Evolutionary conservation across 2,329 filamentous ascomycete genomes (phyloP).

Genomic region (Colletotrichum falcatum): DNA sequence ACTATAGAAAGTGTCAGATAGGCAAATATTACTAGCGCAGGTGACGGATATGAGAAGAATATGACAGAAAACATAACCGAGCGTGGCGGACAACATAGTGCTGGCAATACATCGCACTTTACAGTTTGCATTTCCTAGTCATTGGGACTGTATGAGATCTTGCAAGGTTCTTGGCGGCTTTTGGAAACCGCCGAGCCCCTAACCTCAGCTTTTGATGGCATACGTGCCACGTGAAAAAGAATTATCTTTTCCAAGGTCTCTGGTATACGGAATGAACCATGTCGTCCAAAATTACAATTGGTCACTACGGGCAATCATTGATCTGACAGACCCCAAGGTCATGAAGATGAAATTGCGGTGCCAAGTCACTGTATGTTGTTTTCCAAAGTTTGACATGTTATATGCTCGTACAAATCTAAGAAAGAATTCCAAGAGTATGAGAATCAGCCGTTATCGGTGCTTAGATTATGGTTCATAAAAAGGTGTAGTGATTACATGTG

Average conservation of each 20-base stretch:
- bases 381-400: neutral
- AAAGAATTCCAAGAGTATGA: neutral
- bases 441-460: neutral
- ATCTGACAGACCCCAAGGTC: neutral
- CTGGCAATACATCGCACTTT: neutral
- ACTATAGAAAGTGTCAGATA: neutral
- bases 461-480: neutral
- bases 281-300: neutral
- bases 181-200: neutral
- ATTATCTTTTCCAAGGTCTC: neutral
- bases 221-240: neutral
- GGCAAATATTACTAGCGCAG: neutral
- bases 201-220: neutral
- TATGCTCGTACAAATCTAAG: neutral
- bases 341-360: neutral
- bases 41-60: neutral
- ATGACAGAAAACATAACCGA: too few species aligned
- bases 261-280: neutral
- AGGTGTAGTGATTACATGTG: neutral
- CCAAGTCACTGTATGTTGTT: neutral
- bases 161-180: neutral
- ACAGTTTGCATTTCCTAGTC: neutral
- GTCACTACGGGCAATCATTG: neutral
- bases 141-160: neutral
- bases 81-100: neutral